These are phyloP conservation scores for Mucuna pruriens DNA, from an alignment of 306 rosid genomes.

Conservation along the genomic window DNA sequence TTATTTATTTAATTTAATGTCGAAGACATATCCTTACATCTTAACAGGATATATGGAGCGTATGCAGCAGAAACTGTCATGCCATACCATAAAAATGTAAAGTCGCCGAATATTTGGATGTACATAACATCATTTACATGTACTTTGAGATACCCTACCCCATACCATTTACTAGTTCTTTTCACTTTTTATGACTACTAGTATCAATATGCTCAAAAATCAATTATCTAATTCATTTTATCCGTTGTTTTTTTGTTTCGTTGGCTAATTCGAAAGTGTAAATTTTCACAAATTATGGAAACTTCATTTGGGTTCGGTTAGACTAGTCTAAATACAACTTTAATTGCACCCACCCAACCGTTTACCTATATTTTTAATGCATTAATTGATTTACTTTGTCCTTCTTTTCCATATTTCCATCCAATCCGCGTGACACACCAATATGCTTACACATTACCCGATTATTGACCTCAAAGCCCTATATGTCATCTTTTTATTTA, in stretches of 20 bases:
- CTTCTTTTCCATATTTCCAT: not conserved
- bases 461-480: not conserved
- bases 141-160: not conserved
- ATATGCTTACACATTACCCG: not conserved
- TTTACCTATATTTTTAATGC: slow-evolving; percentile 37
- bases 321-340: slow-evolving; percentile 7
- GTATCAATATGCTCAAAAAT: not conserved
- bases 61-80: not conserved
- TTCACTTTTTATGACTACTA: not conserved
- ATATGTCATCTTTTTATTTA: not conserved
- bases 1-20: too few species aligned
- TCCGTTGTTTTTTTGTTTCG: not conserved
- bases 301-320: not conserved
- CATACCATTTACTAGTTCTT: not conserved
- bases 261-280: not conserved
- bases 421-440: slow-evolving; percentile 9
- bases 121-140: not conserved
- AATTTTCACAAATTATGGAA: not conserved
- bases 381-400: slow-evolving; percentile 17
- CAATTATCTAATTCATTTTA: not conserved
- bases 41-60: not conserved
- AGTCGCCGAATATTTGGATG: slow-evolving; percentile 29
- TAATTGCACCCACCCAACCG: slow-evolving; percentile 27
- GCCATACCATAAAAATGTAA: not conserved
- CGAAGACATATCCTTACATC: not conserved